phyloP scores from a whole-genome alignment of 1,284 basidiomycete genomes.

The Irpex sp. region DNA sequence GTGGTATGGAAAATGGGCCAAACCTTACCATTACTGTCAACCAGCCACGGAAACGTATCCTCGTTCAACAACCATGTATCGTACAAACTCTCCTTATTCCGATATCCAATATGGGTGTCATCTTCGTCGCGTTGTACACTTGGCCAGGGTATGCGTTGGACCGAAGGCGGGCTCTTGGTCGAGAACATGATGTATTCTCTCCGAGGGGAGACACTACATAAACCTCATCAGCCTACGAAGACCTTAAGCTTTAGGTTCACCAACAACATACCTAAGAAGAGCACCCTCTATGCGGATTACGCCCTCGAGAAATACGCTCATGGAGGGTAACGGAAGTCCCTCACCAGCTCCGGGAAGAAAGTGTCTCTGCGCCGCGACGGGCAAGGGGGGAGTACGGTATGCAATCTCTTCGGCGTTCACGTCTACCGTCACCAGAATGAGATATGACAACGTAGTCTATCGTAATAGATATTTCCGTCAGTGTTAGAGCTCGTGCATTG shows the following conservation, averaged over 20 bases:
- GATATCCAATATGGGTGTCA: conserved; percentile 5
- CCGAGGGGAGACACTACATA: conserved; percentile 65
- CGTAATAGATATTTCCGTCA: neutral
- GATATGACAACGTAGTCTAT: conserved; percentile 74
- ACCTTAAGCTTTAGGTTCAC: neutral
- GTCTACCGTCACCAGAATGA: conserved; percentile 72
- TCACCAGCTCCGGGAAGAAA: conserved; percentile 82
- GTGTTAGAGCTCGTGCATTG: neutral
- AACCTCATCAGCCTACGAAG: conserved; percentile 4
- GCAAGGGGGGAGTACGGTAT: conserved; percentile 54
- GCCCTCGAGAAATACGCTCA: conserved; percentile 74
- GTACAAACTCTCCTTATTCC: conserved; percentile 35
- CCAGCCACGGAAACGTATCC: conserved; percentile 58
- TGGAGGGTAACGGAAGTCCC: conserved; percentile 59
- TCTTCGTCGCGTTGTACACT: conserved; percentile 36
- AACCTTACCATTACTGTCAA: conserved; percentile 59
- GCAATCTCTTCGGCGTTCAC: conserved; percentile 52
- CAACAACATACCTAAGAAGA: conserved; percentile 53
- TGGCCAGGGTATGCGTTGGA: conserved; percentile 83
- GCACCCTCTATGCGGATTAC: conserved; percentile 78
- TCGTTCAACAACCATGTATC: conserved; percentile 75
- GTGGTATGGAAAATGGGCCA: neutral
- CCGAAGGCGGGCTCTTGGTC: conserved; percentile 63
- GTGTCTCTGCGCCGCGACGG: conserved; percentile 53
- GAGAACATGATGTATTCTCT: conserved; percentile 68